Conservation (phyloP, 305 asterid species). For the Fraxinus ornus region DNA sequence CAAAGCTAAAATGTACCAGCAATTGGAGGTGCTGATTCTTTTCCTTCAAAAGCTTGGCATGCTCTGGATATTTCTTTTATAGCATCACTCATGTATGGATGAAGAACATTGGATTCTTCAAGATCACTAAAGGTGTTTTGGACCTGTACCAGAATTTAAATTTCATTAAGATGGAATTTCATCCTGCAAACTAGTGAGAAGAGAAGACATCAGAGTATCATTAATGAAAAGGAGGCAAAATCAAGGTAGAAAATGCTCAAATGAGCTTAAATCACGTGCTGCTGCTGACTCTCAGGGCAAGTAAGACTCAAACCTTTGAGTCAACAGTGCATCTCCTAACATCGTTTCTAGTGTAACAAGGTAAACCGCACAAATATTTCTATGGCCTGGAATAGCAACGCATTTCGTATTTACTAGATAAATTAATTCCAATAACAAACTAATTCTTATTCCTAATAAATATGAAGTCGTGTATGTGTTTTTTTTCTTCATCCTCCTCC, state of each 20-base stretch:
- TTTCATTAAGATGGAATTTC: constrained; percentile 1
- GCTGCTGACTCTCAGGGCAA: neutral
- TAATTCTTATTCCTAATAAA: neutral
- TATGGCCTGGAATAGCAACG: neutral
- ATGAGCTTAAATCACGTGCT: neutral
- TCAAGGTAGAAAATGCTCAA: constrained; percentile 1
- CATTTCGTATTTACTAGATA: neutral
- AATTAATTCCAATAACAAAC: neutral
- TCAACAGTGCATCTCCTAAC: constrained; percentile 8
- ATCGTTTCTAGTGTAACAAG: neutral
- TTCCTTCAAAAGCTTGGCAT: constrained; percentile 80
- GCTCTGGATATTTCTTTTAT: constrained; percentile 84
- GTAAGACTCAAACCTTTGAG: neutral
- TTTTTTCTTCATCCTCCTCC: neutral
- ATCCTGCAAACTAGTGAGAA: neutral
- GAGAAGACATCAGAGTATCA: constrained; percentile 4
- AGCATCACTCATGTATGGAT: constrained; percentile 79
- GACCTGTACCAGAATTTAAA: constrained; percentile 52
- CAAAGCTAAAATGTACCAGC: constrained; percentile 58
- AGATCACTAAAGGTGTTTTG: constrained; percentile 76
- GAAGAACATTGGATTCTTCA: constrained; percentile 86
- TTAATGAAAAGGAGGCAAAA: neutral
- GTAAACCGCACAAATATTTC: neutral
- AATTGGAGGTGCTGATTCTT: constrained; percentile 87
- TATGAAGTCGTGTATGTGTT: neutral